phyloP scores from a whole-genome alignment of 2,329 filamentous ascomycete species.

The Escovopsis sp. region DNA sequence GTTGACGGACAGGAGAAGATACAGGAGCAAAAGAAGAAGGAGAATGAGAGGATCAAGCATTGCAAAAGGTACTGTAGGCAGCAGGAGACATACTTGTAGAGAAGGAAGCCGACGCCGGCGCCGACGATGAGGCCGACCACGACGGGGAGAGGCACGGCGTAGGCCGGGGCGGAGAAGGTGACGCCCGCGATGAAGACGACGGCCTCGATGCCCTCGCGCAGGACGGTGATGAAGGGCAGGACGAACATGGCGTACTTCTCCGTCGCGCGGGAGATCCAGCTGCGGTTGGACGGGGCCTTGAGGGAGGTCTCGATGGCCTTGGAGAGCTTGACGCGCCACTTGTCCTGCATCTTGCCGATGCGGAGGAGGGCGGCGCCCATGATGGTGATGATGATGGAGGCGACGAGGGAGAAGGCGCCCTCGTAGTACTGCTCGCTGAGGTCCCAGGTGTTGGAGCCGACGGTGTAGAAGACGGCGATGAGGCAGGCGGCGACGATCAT shows the following conservation, averaged over 20 bases:
- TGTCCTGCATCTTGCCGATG: slow-evolving; percentile 68
- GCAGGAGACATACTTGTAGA: slow-evolving; percentile 63
- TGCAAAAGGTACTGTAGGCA: too few relatives aligned
- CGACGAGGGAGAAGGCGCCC: slow-evolving; percentile 60
- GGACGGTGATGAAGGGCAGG: slow-evolving; percentile 74
- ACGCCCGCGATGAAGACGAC: slow-evolving; percentile 80
- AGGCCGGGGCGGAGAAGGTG: slow-evolving; percentile 58
- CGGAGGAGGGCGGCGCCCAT: slow-evolving; percentile 70
- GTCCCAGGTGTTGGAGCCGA: slow-evolving; percentile 52
- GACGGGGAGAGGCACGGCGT: slow-evolving; percentile 62
- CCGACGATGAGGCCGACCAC: slow-evolving; percentile 57
- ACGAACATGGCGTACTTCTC: slow-evolving; percentile 80
- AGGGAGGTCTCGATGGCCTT: slow-evolving; percentile 44
- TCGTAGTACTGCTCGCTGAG: slow-evolving; percentile 65
- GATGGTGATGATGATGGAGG: slow-evolving; percentile 63
- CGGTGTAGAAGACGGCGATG: slow-evolving; percentile 56
- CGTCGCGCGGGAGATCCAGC: slow-evolving; percentile 43
- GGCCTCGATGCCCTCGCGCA: slow-evolving; percentile 73
- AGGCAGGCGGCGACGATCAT: slow-evolving; percentile 49
- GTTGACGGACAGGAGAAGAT: too few relatives aligned
- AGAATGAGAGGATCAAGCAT: too few relatives aligned
- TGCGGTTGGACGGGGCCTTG: slow-evolving; percentile 26
- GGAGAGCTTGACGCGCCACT: slow-evolving; percentile 74
- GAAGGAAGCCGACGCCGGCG: slow-evolving; percentile 48
- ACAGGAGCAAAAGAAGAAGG: not conserved